These are phyloP conservation scores for Serpula lacrymans DNA, from an alignment of 768 basidiomycete genomes.

Conservation along the genomic window DNA sequence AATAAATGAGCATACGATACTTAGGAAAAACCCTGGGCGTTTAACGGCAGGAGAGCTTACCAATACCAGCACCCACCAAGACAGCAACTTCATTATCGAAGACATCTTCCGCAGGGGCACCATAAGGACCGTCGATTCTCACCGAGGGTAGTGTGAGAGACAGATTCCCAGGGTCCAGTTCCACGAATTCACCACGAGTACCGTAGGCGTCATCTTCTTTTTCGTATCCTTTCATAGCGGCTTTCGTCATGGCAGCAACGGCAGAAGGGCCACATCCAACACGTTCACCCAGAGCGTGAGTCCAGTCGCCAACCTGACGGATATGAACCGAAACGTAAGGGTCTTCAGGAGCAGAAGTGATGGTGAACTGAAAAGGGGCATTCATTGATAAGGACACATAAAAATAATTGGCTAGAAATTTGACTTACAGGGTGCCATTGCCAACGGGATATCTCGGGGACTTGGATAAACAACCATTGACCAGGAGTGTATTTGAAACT, in stretches of 20 bases:
- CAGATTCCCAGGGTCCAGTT: conserved; percentile 56
- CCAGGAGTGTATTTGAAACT: conserved; percentile 90
- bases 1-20: conserved; percentile 1
- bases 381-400: not conserved
- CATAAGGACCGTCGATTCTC: conserved; percentile 88
- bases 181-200: conserved; percentile 76
- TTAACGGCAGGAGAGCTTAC: conserved; percentile 35
- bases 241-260: conserved; percentile 73
- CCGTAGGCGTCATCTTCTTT: conserved; percentile 47
- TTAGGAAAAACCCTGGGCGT: conserved; percentile 1
- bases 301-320: conserved; percentile 91
- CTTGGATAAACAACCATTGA: conserved; percentile 88
- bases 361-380: conserved; percentile 67
- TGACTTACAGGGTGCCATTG: conserved; percentile 96
- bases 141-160: conserved; percentile 60
- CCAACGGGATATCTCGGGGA: conserved; percentile 77
- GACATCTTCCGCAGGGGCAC: conserved; percentile 90
- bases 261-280: conserved; percentile 78
- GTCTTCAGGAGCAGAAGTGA: conserved; percentile 93
- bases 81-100: conserved; percentile 84
- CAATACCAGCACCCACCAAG: conserved; percentile 93
- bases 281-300: conserved; percentile 77
- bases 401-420: conserved; percentile 2
- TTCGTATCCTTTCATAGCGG: conserved; percentile 74
- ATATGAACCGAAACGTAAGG: conserved; percentile 91